phyloP scores from a whole-genome alignment of 2,329 filamentous ascomycete genomes.

The Cladosporium austrohemisphaericum region DNA sequence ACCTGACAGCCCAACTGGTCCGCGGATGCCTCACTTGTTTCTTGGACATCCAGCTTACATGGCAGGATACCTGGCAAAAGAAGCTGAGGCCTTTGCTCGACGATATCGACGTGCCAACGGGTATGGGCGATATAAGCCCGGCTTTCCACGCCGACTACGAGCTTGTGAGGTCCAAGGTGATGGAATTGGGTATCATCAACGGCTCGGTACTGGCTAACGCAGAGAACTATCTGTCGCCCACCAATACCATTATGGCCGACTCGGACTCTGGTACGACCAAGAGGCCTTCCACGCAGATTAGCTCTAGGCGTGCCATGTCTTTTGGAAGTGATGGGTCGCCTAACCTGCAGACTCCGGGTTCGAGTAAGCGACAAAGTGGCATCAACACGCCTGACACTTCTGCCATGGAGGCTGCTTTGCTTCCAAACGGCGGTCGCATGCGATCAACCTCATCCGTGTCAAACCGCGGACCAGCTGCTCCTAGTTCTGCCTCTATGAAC shows the following conservation, averaged over 20 bases:
- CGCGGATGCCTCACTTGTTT: constrained; percentile 80
- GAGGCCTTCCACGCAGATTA: constrained; percentile 37
- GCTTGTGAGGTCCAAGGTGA: constrained; percentile 68
- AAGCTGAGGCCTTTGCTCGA: constrained; percentile 75
- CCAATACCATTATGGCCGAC: constrained; percentile 39
- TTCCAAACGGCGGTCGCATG: constrained; percentile 38
- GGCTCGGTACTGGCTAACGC: constrained; percentile 60
- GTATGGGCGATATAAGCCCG: constrained; percentile 68
- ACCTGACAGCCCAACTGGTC: constrained; percentile 76
- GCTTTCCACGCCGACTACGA: constrained; percentile 77
- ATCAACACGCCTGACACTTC: constrained; percentile 49
- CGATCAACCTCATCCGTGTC: constrained; percentile 56
- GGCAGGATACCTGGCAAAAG: constrained; percentile 78
- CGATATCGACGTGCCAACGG: constrained; percentile 59
- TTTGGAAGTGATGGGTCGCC: constrained; percentile 33
- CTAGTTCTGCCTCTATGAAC: constrained; percentile 27
- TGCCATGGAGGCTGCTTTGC: constrained; percentile 16
- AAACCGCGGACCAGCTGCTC: constrained; percentile 34
- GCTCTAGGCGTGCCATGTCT: constrained; percentile 39
- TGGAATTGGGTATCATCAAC: constrained; percentile 73
- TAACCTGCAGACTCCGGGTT: constrained; percentile 33
- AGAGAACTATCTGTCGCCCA: constrained; percentile 57
- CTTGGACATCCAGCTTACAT: constrained; percentile 75
- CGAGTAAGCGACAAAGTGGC: constrained; percentile 57
- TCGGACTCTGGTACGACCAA: constrained; percentile 34